A percentile compares a stretch with the other conserved stretches of the same genome.
phyloP scores from a whole-genome alignment of 1,139 yeast genomes.

The Saccharomycopsis crataegensis region DNA sequence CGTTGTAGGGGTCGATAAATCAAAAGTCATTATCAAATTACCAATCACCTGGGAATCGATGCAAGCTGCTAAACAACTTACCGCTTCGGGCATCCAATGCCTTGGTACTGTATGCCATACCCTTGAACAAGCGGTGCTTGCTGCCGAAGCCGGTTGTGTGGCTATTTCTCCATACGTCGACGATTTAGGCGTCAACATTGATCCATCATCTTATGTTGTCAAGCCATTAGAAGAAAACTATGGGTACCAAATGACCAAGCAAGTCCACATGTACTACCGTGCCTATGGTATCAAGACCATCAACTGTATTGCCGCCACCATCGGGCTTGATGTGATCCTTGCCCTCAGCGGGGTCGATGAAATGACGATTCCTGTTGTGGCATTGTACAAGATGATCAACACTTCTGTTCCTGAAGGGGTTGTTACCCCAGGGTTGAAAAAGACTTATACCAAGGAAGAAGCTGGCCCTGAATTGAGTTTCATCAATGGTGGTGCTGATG shows the following conservation, averaged over 20 bases:
- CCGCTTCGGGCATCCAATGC: conserved; percentile 23
- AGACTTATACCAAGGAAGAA: conserved; percentile 22
- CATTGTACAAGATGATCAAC: conserved; percentile 23
- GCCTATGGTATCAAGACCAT: conserved; percentile 26
- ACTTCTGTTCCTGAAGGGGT: conserved; percentile 23
- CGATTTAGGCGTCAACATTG: conserved; percentile 23
- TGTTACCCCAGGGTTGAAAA: conserved; percentile 22
- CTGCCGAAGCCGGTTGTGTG: conserved; percentile 3
- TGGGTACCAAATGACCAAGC: conserved; percentile 26
- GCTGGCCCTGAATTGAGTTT: conserved; percentile 24
- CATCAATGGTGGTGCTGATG: conserved; percentile 22
- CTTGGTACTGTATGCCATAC: conserved; percentile 30
- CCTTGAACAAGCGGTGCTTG: conserved; percentile 26
- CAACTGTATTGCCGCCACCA: conserved; percentile 28
- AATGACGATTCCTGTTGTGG: conserved; percentile 27
- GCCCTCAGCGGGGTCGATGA: conserved; percentile 29
- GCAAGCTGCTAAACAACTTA: conserved; percentile 27
- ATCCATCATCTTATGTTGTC: conserved; percentile 21
- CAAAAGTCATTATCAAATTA: conserved; percentile 28
- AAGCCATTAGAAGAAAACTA: conserved; percentile 24
- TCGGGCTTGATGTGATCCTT: conserved; percentile 25
- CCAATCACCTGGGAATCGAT: conserved; percentile 29
- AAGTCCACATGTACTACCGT: conserved; percentile 29
- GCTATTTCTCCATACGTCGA: conserved; percentile 27
- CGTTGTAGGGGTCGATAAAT: conserved; percentile 26